Base-by-base conservation (phyloP, 208 protist genomes). In the Acanthamoeba rhysodes region DNA sequence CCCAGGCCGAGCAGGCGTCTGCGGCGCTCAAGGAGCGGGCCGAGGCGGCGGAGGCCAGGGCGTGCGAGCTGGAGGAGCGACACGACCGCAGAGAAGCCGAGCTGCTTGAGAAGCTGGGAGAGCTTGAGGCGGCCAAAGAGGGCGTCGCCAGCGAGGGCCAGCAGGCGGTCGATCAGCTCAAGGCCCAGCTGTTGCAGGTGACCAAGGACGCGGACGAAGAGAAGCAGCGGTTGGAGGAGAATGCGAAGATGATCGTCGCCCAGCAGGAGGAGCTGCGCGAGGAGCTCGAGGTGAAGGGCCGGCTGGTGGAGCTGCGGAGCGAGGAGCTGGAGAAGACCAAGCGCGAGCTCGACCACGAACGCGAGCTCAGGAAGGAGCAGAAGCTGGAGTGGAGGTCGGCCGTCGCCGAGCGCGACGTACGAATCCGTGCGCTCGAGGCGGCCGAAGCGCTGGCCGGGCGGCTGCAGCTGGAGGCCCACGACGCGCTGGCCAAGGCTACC, bases 231-330 rank as follows among this genome's bases (percentile, higher is more conserved):
- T 10, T 48, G 37, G 70, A 14, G 20, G 70, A 34, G 29, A 78
- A 78, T 9, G 70, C 45, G 5, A 78, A 24, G n/a, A 6, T 8
- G 70, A 8, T 48, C 32, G 16, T 0, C 4, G 1, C 70, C 29
- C 37, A 48, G 70, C 70, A 78, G 7, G 70, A 78, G 29, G 70
- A 78, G 24, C 7, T 78, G 37, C 70, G 9, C 8, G 76, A 85
- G 76, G 76, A 85, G 76, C 76, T 85, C 24, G 76, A 85, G 34
- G 76, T 85, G 12, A 85, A 85, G 48, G 45, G 76, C 34, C 10
- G 41, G 34, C 76, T 85, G 14, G 2, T 85, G 41, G 76, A 53
- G 27, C 76, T 7, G 0, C n/a, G 70, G 24, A 7, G 5, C 22
- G 76, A 85, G 45, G 45, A 57, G 76, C 27, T 57, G 22, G 41